phyloP scores from a whole-genome alignment of 768 basidiomycete genomes.

The Psilocybe cubensis region DNA sequence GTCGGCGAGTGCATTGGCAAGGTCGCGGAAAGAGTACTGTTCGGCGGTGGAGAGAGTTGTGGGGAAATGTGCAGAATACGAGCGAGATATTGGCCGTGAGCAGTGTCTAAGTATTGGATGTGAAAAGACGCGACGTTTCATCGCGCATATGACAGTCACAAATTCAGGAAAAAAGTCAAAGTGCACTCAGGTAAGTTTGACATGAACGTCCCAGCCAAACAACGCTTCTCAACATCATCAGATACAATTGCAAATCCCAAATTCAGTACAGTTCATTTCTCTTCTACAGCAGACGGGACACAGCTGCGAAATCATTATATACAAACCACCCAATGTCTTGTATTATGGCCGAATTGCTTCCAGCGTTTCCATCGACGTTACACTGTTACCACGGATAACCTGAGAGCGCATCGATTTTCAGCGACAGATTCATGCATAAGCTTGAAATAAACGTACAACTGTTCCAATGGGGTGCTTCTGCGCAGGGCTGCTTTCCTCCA shows the following conservation, averaged over 20 bases:
- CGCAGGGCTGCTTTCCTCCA: constrained; percentile 89
- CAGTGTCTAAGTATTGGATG: not conserved
- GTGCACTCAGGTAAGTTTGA: constrained; percentile 5
- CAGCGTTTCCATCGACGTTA: constrained; percentile 92
- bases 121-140: constrained; percentile 21
- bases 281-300: not conserved
- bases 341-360: constrained; percentile 54
- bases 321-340: constrained; percentile 1
- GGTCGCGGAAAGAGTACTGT: constrained; percentile 23
- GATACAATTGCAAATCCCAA: not conserved
- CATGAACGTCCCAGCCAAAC: constrained; percentile 19
- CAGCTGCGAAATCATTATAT: not conserved
- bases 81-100: not conserved
- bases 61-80: not conserved
- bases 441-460: constrained; percentile 61
- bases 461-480: constrained; percentile 92
- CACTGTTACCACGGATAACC: constrained; percentile 97
- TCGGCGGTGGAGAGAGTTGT: constrained; percentile 10
- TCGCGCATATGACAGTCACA: constrained; percentile 16
- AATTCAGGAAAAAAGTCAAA: not conserved
- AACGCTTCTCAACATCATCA: constrained; percentile 1
- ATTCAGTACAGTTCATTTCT: constrained; percentile 3
- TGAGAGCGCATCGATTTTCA: constrained; percentile 32
- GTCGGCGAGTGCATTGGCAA: constrained; percentile 34
- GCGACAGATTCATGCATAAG: constrained; percentile 6